Conservation (phyloP, 441 rosid species). For the Brassica hybrid region DNA sequence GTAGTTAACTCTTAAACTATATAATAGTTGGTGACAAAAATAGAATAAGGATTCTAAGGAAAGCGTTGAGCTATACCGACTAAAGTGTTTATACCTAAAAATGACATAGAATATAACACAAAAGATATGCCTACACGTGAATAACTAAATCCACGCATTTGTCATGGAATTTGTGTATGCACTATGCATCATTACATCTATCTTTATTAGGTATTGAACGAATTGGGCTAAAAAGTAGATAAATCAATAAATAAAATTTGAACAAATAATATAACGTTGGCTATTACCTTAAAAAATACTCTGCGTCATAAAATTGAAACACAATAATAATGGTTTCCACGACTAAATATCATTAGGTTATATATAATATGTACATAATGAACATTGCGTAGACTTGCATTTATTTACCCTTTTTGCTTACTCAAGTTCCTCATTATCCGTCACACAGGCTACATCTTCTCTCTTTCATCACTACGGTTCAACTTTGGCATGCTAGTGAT, state of each 20-base stretch:
- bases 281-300: not conserved
- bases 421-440: not conserved
- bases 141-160: conserved; percentile 23
- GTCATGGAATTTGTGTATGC: conserved; percentile 34
- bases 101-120: conserved; percentile 9
- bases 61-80: conserved; percentile 16
- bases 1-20: conserved; percentile 10
- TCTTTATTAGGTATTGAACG: conserved; percentile 14
- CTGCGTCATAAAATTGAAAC: not conserved
- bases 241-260: no score
- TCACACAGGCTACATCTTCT: not conserved
- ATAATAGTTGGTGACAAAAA: conserved; percentile 13
- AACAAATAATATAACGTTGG: not conserved
- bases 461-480: not conserved
- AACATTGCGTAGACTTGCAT: conserved; percentile 13
- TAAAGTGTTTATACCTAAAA: conserved; percentile 14
- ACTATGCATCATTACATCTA: conserved; percentile 5
- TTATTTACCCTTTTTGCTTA: not conserved
- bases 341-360: conserved; percentile 22
- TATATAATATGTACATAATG: conserved; percentile 1
- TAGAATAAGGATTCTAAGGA: conserved; percentile 1
- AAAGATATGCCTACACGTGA: conserved; percentile 15
- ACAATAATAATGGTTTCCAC: conserved; percentile 22
- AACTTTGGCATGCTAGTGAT: not conserved
- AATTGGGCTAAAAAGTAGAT: not conserved